These are phyloP conservation scores for Sporothrix pallida DNA, from an alignment of 2,329 filamentous ascomycete species.

Conservation along the genomic window DNA sequence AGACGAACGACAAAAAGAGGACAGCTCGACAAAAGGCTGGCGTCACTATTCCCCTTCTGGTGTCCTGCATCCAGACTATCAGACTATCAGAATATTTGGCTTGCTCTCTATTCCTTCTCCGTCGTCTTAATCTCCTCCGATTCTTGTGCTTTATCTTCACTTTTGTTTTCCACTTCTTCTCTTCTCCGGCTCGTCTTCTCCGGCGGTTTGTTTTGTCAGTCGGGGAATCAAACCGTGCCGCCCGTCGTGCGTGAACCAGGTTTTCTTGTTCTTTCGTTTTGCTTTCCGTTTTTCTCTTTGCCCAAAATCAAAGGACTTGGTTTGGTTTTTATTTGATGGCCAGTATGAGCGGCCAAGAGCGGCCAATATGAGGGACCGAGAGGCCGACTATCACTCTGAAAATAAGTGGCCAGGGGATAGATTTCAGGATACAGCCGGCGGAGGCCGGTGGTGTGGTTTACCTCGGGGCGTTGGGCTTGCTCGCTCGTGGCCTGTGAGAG, in stretches of 20 bases:
- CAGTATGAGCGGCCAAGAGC: background rate
- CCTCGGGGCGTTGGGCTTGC: background rate
- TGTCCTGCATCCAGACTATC: background rate
- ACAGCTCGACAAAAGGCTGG: background rate
- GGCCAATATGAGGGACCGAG: background rate
- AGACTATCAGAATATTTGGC: background rate
- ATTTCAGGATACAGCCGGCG: background rate
- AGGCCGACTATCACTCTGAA: background rate
- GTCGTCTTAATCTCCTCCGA: background rate
- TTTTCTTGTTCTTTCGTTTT: background rate
- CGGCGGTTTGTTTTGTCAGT: slow-evolving; percentile 1
- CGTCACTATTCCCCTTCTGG: background rate
- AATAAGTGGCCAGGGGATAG: background rate
- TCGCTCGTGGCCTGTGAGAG: no score
- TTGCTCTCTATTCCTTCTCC: background rate
- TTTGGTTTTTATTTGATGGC: background rate
- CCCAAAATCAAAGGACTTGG: slow-evolving; percentile 7
- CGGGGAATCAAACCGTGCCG: background rate
- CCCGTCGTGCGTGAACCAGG: background rate
- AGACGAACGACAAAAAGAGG: background rate
- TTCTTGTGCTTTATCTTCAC: background rate
- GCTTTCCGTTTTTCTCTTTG: no score
- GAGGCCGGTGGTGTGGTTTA: slow-evolving; percentile 16
- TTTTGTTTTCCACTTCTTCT: background rate
- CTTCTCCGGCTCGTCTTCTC: background rate